A percentile compares a stretch with the other conserved stretches of the same genome.
phyloP scores from a whole-genome alignment of 768 basidiomycete species.

The Boletus pseudopeckii region DNA sequence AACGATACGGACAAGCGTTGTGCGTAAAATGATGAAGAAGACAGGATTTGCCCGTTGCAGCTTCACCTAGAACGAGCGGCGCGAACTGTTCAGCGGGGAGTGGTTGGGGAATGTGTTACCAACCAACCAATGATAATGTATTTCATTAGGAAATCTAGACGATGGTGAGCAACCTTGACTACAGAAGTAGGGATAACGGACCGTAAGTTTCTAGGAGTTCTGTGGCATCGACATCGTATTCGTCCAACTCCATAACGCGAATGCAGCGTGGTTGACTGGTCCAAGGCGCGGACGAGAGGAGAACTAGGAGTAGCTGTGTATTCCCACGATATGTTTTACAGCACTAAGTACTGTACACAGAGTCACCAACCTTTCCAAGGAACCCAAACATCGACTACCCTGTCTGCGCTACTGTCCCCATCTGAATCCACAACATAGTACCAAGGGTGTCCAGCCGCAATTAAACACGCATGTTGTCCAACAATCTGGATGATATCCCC shows the following conservation, averaged over 20 bases:
- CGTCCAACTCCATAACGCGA: constrained; percentile 53
- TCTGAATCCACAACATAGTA: constrained; percentile 76
- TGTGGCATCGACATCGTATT: constrained; percentile 79
- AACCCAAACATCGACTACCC: constrained; percentile 79
- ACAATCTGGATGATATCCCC: constrained; percentile 69
- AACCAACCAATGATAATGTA: constrained; percentile 89
- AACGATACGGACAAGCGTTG: constrained; percentile 75
- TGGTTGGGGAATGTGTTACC: constrained; percentile 2
- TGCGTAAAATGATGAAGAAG: constrained; percentile 95
- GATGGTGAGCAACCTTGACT: constrained; percentile 12
- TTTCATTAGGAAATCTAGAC: constrained; percentile 94
- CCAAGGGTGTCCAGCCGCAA: constrained; percentile 77
- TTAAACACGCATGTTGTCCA: constrained; percentile 85
- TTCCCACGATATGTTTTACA: constrained; percentile 23
- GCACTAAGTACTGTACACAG: not conserved
- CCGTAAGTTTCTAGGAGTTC: constrained; percentile 95
- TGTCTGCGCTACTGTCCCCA: constrained; percentile 42
- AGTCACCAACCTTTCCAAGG: constrained; percentile 86
- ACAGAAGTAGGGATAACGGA: constrained; percentile 30
- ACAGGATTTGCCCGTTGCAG: constrained; percentile 97
- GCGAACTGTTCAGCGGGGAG: constrained; percentile 5
- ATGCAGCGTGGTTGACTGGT: constrained; percentile 1
- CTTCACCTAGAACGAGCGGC: constrained; percentile 63
- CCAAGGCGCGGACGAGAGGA: not conserved
- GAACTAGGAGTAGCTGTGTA: not conserved